These are phyloP conservation scores for Ordospora pajunii DNA, from an alignment of 371 early-diverging fungal species.

Conservation along the genomic window DNA sequence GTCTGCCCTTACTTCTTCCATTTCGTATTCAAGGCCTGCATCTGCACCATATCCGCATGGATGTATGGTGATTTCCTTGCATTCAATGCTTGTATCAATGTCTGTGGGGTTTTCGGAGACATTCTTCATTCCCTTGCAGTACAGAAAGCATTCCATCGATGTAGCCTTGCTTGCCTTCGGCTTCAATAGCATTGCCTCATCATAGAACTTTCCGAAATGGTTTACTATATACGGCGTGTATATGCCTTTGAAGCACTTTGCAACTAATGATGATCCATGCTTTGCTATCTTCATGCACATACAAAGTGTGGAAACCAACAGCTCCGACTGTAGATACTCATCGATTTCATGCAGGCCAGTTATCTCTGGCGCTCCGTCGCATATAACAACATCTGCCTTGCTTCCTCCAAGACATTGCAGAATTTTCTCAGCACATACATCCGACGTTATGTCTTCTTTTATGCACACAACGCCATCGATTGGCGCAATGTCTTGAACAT, in stretches of 20 bases:
- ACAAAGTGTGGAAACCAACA: constrained; percentile 78
- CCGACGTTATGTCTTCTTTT: constrained; percentile 94
- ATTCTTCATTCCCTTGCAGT: constrained; percentile 25
- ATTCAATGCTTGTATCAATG: not conserved
- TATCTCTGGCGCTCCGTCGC: constrained; percentile 95
- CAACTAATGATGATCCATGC: constrained; percentile 79
- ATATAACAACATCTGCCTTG: constrained; percentile 81
- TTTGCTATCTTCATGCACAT: constrained; percentile 78
- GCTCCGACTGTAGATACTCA: constrained; percentile 89
- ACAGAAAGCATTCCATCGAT: constrained; percentile 67
- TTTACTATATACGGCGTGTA: constrained; percentile 75
- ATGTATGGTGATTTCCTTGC: not conserved
- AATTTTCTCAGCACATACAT: constrained; percentile 76
- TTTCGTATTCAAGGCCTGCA: not conserved
- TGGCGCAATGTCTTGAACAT: constrained; percentile 93
- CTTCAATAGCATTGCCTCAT: constrained; percentile 74
- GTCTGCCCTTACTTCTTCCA: not conserved
- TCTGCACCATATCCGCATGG: not conserved
- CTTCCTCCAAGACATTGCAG: constrained; percentile 73
- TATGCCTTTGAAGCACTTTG: constrained; percentile 85
- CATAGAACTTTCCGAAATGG: constrained; percentile 80
- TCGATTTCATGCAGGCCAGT: constrained; percentile 96
- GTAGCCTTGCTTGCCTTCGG: constrained; percentile 82
- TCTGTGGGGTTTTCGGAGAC: not conserved
- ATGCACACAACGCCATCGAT: constrained; percentile 78